Evolutionary conservation across 805 yeast species (phyloP), one percentile per base, ranked within the genome.

Genomic region (Wickerhamiella slavikovae): DNA sequence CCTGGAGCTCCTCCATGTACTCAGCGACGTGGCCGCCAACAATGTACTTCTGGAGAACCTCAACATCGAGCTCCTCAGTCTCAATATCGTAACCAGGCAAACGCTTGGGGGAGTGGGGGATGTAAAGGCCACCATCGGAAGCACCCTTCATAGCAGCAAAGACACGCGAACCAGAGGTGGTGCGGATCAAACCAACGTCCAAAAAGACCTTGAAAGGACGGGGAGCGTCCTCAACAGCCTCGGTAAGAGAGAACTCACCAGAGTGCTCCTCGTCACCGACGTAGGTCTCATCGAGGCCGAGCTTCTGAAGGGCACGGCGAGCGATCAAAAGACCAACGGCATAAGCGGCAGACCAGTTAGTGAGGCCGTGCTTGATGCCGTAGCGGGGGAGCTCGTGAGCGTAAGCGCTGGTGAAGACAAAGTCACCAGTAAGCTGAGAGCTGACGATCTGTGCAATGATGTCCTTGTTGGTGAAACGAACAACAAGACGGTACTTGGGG

Each of bases 51-150:
- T 95, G 80, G 62, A 89, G 73, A 49, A 71, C 63, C 59, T 89
- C 98, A 52, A 94, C 80, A 58, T 89, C 98, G 53, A 89, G 73
- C 68, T 89, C 98, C 70, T 89, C 93, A 52, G 75, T 56, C 71
- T 89, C 98, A 54, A 85, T 79, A 64, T 89, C 98, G 92, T 85
- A 89, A 68, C 98, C 98, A 65, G 98, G 98, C 93, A 83, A 89
- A 76, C 98, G 83, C 73, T 83, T 83, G 58, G 93, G 78, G 51
- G 93, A 80, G 83, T 89, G 98, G 49, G 98, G 98, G 58, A 89
- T 69, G 83, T 77, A 80, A 55, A 89, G 70, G 54, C 98, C 98
- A 78, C 98, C 98, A 61, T 89, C 98, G 43, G 96, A 85, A 56
- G 98, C 98, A 77, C 98, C 98, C 76, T 89, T 89, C 57, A 89